Evolutionary conservation across 768 basidiomycete genomes (phyloP).

Genomic region (Kwoniella sp.): DNA sequence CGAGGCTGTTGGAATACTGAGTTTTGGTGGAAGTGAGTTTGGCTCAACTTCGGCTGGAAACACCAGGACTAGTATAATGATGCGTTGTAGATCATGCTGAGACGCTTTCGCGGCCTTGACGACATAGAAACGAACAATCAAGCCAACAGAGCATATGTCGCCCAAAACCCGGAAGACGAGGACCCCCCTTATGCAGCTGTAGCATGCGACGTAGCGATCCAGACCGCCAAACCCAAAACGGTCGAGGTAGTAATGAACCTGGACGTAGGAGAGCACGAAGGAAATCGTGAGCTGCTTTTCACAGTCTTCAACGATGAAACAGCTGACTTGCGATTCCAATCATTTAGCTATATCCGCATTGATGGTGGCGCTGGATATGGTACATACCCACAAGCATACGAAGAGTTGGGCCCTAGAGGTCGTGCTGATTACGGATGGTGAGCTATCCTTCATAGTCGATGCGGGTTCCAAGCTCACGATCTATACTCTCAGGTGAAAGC

Average conservation of each 20-base stretch:
- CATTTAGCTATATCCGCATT: constrained; percentile 78
- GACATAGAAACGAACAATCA: constrained; percentile 56
- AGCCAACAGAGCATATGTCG: constrained; percentile 40
- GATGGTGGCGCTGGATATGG: constrained; percentile 81
- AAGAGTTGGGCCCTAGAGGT: constrained; percentile 88
- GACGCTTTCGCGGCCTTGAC: no score
- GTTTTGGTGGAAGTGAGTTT: constrained; percentile 75
- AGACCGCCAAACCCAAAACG: constrained; percentile 52
- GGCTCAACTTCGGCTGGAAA: no score
- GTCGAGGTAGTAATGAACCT: constrained; percentile 51
- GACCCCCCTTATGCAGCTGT: constrained; percentile 46
- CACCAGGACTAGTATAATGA: no score
- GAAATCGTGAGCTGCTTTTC: constrained; percentile 49
- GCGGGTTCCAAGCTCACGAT: not conserved
- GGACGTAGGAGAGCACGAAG: constrained; percentile 45
- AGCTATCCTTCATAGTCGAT: constrained; percentile 62
- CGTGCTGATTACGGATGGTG: constrained; percentile 81
- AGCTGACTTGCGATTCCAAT: not conserved
- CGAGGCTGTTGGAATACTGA: constrained; percentile 85
- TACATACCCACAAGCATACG: constrained; percentile 66
- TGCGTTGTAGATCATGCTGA: not conserved
- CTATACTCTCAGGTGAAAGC: constrained; percentile 39
- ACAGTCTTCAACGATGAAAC: not conserved
- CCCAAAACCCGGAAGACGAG: constrained; percentile 46
- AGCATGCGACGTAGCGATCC: constrained; percentile 49